Base-by-base conservation (phyloP, 169 alveolate genomes). In the Haemoproteus tartakovskyi region DNA sequence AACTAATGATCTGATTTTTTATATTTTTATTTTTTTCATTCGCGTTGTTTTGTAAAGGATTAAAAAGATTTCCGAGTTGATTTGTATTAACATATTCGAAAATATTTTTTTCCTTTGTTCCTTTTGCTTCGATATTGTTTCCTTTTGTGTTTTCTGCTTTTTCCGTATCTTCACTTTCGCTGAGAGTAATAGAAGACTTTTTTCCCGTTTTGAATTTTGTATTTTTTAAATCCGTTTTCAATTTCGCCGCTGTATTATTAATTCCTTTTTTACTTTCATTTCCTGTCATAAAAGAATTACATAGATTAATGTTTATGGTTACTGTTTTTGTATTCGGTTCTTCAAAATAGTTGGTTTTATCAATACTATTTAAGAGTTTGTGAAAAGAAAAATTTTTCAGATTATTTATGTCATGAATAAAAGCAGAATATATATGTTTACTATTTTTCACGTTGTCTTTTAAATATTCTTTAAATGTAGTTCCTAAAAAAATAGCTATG, bases 361-460 rank as follows among this genome's bases (percentile, higher is more conserved):
- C 74, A 21, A 67, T 67, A 27, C 70, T 52, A 2, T 30, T 46
- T 9, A 67, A 19, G 41, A 67, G 12, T 2, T 30, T 43, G 12
- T 46, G 38, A 19, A 67, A 67, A 3, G 82, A 67, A 29, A 67
- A 67, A 0, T 40, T 30, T 60, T 67, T 67, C 47, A 67, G 11
- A 67, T 67, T 45, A 0, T 33, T 11, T 12, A 27, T 46, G 29
- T 54, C 60, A 24, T 67, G 82, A 40, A 67, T 67, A 21, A 52
- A 67, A 19, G 82, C 27, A 36, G 60, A 45, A 36, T 67, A 67
- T 1, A 67, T 67, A 54, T 22, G 40, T 52, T 54, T 52, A 24
- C 70, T 52, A 16, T 18, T 67, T 67, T 67, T 67, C 37, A 67
- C 18, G 43, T 67, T 67, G 1, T 67, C 82, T 24, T 33, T 33